Evolutionary conservation across 2,329 filamentous ascomycete genomes (phyloP).

Genomic region (Hymenoscyphus repandus): DNA sequence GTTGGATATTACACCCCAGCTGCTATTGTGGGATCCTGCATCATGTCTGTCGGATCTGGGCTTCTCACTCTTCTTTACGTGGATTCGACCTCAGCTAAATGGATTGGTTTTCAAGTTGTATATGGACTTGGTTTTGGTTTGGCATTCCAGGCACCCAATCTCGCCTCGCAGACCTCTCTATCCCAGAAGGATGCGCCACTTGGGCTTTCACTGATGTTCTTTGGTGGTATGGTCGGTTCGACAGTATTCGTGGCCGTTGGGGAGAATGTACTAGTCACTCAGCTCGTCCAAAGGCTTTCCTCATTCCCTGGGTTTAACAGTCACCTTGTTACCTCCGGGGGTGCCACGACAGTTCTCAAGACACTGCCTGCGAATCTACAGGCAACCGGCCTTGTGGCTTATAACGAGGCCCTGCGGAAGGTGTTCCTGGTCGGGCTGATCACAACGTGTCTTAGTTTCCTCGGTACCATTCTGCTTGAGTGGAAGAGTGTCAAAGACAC

Average conservation of each 20-base stretch:
- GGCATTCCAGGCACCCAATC: slow-evolving; percentile 18
- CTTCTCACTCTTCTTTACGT: slow-evolving; percentile 14
- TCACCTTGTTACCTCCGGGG: neutral
- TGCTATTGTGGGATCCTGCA: slow-evolving; percentile 37
- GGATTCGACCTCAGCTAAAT: slow-evolving; percentile 25
- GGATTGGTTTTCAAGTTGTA: slow-evolving; percentile 31
- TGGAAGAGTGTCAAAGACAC: no score
- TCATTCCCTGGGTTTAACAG: neutral
- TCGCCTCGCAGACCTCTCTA: slow-evolving; percentile 25
- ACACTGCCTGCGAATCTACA: neutral
- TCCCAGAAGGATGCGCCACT: slow-evolving; percentile 22
- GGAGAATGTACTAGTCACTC: slow-evolving; percentile 27
- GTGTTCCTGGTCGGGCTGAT: neutral
- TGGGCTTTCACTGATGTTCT: slow-evolving; percentile 24
- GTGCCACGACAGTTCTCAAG: neutral
- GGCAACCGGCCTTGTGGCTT: neutral
- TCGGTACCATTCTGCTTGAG: no score
- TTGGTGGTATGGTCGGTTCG: slow-evolving; percentile 21
- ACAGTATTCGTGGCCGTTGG: slow-evolving; percentile 25
- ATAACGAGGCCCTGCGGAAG: neutral
- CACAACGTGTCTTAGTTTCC: neutral
- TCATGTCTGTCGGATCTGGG: slow-evolving; percentile 15
- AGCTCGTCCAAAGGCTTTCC: slow-evolving; percentile 16
- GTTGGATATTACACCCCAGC: slow-evolving; percentile 26
- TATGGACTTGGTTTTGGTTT: slow-evolving; percentile 24